Evolutionary conservation across 176 grass and related monocot genomes (phyloP), one percentile per base, ranked within the genome.

Genomic region (Musa itinerans): DNA sequence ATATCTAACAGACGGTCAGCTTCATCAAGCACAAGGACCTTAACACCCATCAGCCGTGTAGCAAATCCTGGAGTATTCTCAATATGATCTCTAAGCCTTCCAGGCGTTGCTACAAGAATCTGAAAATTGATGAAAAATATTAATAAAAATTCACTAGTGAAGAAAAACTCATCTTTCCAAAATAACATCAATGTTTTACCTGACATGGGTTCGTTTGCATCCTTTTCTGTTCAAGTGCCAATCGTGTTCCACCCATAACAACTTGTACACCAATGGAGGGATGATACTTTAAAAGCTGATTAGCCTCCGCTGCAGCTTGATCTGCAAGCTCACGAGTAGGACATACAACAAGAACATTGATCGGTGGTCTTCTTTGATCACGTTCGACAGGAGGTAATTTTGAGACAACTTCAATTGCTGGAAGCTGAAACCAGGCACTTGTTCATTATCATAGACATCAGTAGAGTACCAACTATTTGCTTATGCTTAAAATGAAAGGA

Each of bases 1-100:
- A 99, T 99, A 83, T 99, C 95, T 72, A 94, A 86, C 69, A 99
- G 79, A 74, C 84, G 88, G 79, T 99, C 95, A 75, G 95, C 90
- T 85, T 99, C 95, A 84, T 99, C 95, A 79, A 99, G 87, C 79
- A 99, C 80, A 79, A 94, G 86, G 74, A 99, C 82, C 49, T 99
- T 99, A 24, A 99, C 80, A 53, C 91, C 95, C 76, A 74, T 99
- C 34, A 99, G 84, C 61, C 90, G 83, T 61, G 80, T 69, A 54
- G 79, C 75, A 82, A 99, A 93, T 84, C 90, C 95, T 55, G 86
- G 83, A 25, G 95, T 99, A 49, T 94, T 99, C 73, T 99, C 78
- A 85, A 99, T 87, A 83, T 99, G 95, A 79, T 99, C 95, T 62
- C 85, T 87, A 55, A 99, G 86, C 80, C 95, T 91, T 86, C 90